phyloP scores from a whole-genome alignment of 352 stramenopile species.

The Phytophthora tubulina region DNA sequence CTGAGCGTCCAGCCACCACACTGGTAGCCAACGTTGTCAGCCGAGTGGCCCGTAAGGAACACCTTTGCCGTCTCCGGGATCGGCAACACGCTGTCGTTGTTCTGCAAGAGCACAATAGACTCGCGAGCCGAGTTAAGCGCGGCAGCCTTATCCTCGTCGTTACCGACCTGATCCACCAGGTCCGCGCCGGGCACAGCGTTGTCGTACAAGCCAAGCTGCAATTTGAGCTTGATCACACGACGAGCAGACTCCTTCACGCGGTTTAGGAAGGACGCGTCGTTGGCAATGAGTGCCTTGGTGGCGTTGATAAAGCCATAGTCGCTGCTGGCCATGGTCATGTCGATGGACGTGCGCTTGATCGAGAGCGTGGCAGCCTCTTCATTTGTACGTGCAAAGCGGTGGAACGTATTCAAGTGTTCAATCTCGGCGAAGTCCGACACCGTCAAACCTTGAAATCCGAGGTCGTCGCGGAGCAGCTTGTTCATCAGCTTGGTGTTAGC shows the following conservation, averaged over 20 bases:
- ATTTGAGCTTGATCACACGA: constrained; percentile 79
- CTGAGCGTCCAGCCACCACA: constrained; percentile 85
- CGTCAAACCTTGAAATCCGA: constrained; percentile 86
- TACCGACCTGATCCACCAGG: constrained; percentile 53
- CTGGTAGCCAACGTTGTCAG: constrained; percentile 68
- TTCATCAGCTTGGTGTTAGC: constrained; percentile 80
- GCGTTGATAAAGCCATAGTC: constrained; percentile 63
- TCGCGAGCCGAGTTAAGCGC: constrained; percentile 72
- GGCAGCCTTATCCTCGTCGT: constrained; percentile 50
- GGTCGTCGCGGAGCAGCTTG: constrained; percentile 76
- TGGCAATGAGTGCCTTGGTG: constrained; percentile 57
- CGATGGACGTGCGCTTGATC: constrained; percentile 81
- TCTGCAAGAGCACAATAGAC: constrained; percentile 87
- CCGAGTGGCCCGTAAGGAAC: constrained; percentile 71
- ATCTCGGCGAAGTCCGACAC: constrained; percentile 94
- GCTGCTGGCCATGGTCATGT: constrained; percentile 91
- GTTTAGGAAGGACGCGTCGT: constrained; percentile 41
- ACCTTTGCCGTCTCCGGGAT: constrained; percentile 45
- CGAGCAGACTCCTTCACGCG: constrained; percentile 66
- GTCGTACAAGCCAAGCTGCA: constrained; percentile 72
- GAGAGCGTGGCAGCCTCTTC: constrained; percentile 67
- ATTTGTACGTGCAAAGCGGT: constrained; percentile 54
- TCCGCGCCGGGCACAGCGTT: constrained; percentile 63
- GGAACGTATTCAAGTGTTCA: constrained; percentile 75
- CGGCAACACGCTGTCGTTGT: constrained; percentile 64